Conservation (phyloP, 2,329 filamentous ascomycete species). For the Amauroascus niger region DNA sequence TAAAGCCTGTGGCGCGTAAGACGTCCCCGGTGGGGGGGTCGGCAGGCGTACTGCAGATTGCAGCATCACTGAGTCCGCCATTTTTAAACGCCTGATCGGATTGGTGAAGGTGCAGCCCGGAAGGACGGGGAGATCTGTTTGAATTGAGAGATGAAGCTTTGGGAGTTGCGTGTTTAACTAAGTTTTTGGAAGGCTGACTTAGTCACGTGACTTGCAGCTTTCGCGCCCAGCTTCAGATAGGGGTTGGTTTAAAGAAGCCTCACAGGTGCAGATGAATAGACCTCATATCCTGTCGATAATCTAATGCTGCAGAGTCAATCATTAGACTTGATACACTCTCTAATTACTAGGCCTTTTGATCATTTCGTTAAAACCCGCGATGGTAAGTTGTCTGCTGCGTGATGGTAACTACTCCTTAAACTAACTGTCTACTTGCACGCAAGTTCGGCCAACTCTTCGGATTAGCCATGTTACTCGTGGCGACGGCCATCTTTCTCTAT, state of each 20-base stretch:
- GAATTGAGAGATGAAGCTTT: not conserved
- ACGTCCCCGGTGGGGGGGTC: conserved; percentile 44
- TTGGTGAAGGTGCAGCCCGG: not conserved
- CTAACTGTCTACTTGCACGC: conserved; percentile 18
- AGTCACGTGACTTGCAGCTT: conserved; percentile 4
- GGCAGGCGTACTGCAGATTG: conserved; percentile 52
- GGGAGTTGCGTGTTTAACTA: not conserved
- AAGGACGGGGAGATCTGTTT: not conserved
- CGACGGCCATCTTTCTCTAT: conserved; percentile 69
- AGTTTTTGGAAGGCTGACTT: not conserved
- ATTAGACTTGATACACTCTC: not conserved
- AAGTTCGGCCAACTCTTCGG: conserved; percentile 88
- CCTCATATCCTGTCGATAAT: not conserved
- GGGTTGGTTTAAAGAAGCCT: too few species aligned
- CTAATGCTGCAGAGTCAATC: not conserved
- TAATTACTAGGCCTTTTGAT: not conserved
- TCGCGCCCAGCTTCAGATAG: not conserved
- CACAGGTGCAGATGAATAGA: not conserved
- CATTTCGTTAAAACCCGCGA: conserved; percentile 3
- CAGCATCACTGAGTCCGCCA: conserved; percentile 40
- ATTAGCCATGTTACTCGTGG: conserved; percentile 65
- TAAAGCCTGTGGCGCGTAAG: conserved; percentile 41
- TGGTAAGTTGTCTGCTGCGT: conserved; percentile 15
- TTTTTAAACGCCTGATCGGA: conserved; percentile 18
- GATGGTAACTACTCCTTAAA: not conserved